Conservation (phyloP, 441 rosid species). For the Euphorbia corollata region DNA sequence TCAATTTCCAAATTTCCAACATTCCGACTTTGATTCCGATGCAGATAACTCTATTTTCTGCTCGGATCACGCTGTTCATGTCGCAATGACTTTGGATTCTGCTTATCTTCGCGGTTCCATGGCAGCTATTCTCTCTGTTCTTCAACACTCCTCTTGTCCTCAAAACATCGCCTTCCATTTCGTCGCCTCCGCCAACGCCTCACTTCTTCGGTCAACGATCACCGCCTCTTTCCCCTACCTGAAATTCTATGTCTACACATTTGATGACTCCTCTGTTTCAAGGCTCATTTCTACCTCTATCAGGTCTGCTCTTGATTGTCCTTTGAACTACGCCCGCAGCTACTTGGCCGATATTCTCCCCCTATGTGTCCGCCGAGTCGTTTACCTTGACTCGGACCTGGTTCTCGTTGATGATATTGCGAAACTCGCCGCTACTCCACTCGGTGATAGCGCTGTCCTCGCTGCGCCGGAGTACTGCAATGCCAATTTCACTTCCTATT, state of each 20-base stretch:
- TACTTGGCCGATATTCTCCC: not conserved
- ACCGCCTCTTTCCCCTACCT: too few relatives aligned
- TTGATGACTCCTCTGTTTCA: too few relatives aligned
- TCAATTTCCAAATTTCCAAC: not conserved
- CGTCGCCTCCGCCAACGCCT: conserved; percentile 41
- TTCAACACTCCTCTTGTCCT: conserved; percentile 88
- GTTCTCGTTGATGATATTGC: not conserved
- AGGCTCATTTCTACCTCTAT: too few relatives aligned
- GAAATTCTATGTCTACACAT: too few relatives aligned
- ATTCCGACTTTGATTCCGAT: conserved; percentile 22
- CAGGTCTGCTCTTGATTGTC: too few relatives aligned
- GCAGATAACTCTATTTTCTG: conserved; percentile 27
- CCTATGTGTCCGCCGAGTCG: not conserved
- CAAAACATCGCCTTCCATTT: conserved; percentile 78
- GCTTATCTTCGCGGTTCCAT: conserved; percentile 88
- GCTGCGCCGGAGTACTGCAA: not conserved
- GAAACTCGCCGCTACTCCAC: not conserved
- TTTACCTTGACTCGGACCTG: not conserved
- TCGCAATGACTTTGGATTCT: conserved; percentile 76
- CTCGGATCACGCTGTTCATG: conserved; percentile 60
- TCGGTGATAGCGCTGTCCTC: not conserved
- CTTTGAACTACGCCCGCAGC: not conserved
- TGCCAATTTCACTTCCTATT: not conserved
- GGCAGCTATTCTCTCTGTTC: conserved; percentile 82
- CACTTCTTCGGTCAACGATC: too few relatives aligned